Evolutionary conservation across 2,329 filamentous ascomycete species (phyloP).

Genomic region (Aspergillus sp.): DNA sequence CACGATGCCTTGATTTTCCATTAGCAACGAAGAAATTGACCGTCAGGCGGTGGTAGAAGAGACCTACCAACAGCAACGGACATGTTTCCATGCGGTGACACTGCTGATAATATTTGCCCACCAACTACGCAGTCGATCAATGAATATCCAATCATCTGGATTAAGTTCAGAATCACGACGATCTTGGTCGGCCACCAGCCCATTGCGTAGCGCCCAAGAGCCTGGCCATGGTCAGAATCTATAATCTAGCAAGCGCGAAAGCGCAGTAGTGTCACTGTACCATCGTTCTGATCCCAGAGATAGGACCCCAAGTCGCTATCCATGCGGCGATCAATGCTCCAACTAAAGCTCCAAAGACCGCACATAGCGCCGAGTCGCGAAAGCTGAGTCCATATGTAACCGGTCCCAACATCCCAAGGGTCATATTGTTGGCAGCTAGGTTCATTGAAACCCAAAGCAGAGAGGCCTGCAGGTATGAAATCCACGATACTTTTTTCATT

Average conservation of each 20-base stretch:
- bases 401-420: conserved; percentile 55
- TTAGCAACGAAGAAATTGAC: background rate
- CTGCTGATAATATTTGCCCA: conserved; percentile 60
- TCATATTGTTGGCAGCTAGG: conserved; percentile 55
- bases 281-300: conserved; percentile 56
- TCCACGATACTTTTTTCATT: conserved; percentile 41
- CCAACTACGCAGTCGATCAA: conserved; percentile 59
- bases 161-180: conserved; percentile 54
- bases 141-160: conserved; percentile 54
- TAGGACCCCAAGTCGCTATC: conserved; percentile 54
- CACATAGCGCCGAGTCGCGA: conserved; percentile 47
- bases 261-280: conserved; percentile 19
- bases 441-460: conserved; percentile 57
- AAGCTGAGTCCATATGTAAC: conserved; percentile 52
- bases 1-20: conserved; percentile 42
- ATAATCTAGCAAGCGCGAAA: background rate
- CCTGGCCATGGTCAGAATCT: conserved; percentile 21
- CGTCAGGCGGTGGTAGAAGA: too few species aligned
- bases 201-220: conserved; percentile 54
- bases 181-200: conserved; percentile 60
- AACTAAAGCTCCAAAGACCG: conserved; percentile 49
- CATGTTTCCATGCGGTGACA: conserved; percentile 50
- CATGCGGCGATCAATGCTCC: conserved; percentile 51
- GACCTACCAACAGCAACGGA: conserved; percentile 52
- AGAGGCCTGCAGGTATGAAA: conserved; percentile 50